A percentile compares a stretch with the other conserved stretches of the same genome.
These are phyloP conservation scores for Murraya paniculata DNA, from an alignment of 345 rosid genomes.

Conservation along the genomic window DNA sequence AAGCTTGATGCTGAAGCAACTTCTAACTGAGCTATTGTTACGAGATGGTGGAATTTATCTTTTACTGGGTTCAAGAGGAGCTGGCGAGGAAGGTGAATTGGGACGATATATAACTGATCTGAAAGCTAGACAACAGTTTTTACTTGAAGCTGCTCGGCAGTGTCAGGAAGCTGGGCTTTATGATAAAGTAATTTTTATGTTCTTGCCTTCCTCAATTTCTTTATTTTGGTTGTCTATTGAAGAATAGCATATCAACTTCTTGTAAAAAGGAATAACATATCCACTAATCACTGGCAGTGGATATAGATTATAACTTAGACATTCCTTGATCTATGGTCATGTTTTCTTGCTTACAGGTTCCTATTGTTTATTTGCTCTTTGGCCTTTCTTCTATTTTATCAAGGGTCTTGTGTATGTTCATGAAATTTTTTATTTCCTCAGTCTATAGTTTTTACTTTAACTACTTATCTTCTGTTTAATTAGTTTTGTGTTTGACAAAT, in stretches of 20 bases:
- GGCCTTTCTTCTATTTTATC: background rate
- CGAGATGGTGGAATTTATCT: slow-evolving; percentile 83
- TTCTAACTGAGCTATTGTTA: slow-evolving; percentile 79
- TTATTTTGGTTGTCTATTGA: background rate
- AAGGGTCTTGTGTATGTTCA: background rate
- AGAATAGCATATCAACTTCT: background rate
- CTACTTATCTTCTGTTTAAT: background rate
- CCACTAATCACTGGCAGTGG: background rate
- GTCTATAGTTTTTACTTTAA: background rate
- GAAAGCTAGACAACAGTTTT: slow-evolving; percentile 70
- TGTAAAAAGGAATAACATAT: background rate
- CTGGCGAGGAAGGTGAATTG: slow-evolving; percentile 94
- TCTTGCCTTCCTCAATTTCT: background rate
- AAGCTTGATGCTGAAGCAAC: slow-evolving; percentile 83
- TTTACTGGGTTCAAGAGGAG: slow-evolving; percentile 80
- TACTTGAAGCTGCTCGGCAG: slow-evolving; percentile 83
- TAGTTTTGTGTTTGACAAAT: background rate
- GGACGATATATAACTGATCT: slow-evolving; percentile 63
- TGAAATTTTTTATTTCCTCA: background rate
- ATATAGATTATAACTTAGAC: background rate
- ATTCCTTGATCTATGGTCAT: background rate
- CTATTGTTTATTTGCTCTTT: background rate
- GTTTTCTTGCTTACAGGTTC: background rate
- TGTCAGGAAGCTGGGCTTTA: slow-evolving; percentile 91
- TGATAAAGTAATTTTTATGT: slow-evolving; percentile 63